Conservation (phyloP, 2,329 filamentous ascomycete genomes). For the Diaporthe longicolla region DNA sequence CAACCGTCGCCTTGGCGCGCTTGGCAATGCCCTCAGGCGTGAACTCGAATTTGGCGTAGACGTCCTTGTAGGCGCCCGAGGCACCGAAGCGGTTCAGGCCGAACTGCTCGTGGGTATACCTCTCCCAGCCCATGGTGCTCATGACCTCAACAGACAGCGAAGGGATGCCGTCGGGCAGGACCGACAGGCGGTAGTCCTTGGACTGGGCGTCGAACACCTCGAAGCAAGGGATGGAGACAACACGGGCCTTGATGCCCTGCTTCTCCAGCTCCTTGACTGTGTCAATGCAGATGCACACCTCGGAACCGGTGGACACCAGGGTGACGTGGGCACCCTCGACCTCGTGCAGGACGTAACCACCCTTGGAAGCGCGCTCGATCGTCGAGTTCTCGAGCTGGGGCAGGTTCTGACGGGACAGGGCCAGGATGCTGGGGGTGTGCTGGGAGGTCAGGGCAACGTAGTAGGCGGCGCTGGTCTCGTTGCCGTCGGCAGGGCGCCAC, state of each 20-base stretch:
- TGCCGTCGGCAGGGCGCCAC: constrained; percentile 98
- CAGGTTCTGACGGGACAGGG: constrained; percentile 97
- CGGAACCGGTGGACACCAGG: constrained; percentile 94
- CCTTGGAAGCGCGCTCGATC: constrained; percentile 91
- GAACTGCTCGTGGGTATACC: constrained; percentile 99
- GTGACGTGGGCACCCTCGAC: constrained; percentile 87
- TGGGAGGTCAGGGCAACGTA: constrained; percentile 93
- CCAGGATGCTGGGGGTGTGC: constrained; percentile 92
- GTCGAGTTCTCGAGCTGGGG: constrained; percentile 96
- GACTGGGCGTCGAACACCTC: constrained; percentile 95
- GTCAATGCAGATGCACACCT: constrained; percentile 94
- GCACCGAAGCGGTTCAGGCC: constrained; percentile 99
- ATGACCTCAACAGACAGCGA: constrained; percentile 95
- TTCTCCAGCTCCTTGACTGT: constrained; percentile 93
- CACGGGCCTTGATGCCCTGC: constrained; percentile 87
- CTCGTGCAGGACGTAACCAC: constrained; percentile 92
- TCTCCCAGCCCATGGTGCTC: constrained; percentile 98
- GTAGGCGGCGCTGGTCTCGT: constrained; percentile 98
- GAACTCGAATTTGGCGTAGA: constrained; percentile 99
- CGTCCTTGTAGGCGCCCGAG: constrained; percentile 96
- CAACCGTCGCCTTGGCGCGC: constrained; percentile 90
- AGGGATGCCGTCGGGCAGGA: constrained; percentile 94
- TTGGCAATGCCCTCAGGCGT: constrained; percentile 97
- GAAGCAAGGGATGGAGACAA: constrained; percentile 96
- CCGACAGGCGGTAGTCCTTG: constrained; percentile 95